phyloP scores from a whole-genome alignment of 2,329 filamentous ascomycete genomes.

The Arthrobotrys musiformis region DNA sequence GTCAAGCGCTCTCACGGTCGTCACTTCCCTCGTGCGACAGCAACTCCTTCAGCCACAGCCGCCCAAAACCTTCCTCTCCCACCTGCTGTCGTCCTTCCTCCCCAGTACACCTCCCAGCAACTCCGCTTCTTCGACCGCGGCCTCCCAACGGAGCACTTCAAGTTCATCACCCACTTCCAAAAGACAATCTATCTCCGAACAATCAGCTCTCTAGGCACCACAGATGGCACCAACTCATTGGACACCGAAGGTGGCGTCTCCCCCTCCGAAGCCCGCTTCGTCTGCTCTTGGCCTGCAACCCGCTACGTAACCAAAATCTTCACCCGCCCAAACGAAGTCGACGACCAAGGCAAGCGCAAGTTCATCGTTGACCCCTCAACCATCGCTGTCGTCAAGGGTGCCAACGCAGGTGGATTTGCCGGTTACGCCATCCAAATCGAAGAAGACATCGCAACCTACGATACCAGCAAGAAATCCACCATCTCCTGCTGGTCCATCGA shows the following conservation, averaged over 20 bases:
- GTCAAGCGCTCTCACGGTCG: constrained; percentile 40
- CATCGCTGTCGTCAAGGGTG: constrained; percentile 14
- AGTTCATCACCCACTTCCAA: constrained; percentile 91
- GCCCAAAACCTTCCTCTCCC: constrained; percentile 7
- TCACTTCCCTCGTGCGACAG: constrained; percentile 33
- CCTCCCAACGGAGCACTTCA: constrained; percentile 83
- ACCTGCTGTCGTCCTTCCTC: constrained; percentile 27
- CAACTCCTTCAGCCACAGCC: constrained; percentile 13
- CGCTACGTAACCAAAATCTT: constrained; percentile 49
- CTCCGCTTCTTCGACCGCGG: constrained; percentile 88
- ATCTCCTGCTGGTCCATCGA: constrained; percentile 47
- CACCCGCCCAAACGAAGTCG: constrained; percentile 27
- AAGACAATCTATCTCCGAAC: constrained; percentile 82
- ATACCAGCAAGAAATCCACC: neutral
- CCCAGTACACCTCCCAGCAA: constrained; percentile 69
- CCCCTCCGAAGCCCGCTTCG: constrained; percentile 37
- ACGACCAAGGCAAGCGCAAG: constrained; percentile 10
- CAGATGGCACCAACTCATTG: constrained; percentile 63
- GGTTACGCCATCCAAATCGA: constrained; percentile 47
- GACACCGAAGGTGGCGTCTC: constrained; percentile 56
- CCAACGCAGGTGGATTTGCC: constrained; percentile 39
- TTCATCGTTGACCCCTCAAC: constrained; percentile 47
- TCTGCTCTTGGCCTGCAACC: constrained; percentile 39
- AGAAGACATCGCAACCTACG: constrained; percentile 53
- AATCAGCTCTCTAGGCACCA: constrained; percentile 61